These are phyloP conservation scores for Pichia kudriavzevii DNA, from an alignment of 1,139 yeast species.

Conservation along the genomic window DNA sequence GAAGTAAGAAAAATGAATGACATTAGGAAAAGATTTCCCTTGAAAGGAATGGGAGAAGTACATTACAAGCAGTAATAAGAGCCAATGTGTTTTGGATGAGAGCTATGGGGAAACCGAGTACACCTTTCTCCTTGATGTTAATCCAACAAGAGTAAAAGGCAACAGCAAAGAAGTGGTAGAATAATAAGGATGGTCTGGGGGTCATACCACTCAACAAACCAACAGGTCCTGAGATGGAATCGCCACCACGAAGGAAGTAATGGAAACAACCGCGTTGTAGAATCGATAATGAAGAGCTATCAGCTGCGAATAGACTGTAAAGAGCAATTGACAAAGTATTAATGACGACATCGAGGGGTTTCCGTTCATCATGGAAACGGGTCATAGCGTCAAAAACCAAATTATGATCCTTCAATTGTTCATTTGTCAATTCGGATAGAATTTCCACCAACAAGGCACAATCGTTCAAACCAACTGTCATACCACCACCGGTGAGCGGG, in stretches of 20 bases:
- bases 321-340: conserved; percentile 88
- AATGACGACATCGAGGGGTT: conserved; percentile 71
- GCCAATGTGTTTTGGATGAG: conserved; percentile 62
- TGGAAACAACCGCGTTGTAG: conserved; percentile 85
- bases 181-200: conserved; percentile 66
- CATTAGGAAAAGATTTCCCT: conserved; percentile 33
- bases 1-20: too few relatives aligned
- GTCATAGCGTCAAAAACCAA: conserved; percentile 47
- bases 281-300: conserved; percentile 51
- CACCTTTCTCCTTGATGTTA: conserved; percentile 61
- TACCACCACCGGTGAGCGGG: conserved; percentile 98
- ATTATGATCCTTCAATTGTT: conserved; percentile 52
- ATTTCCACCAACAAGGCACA: conserved; percentile 60
- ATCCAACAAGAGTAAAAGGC: conserved; percentile 76
- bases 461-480: conserved; percentile 95
- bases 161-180: conserved; percentile 82
- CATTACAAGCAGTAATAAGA: conserved; percentile 64
- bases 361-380: conserved; percentile 71
- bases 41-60: conserved; percentile 70
- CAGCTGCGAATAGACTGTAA: conserved; percentile 86
- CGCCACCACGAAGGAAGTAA: conserved; percentile 82
- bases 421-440: conserved; percentile 48
- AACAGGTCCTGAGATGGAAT: conserved; percentile 70
- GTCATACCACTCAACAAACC: conserved; percentile 76
- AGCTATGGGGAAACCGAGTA: conserved; percentile 65